Base-by-base conservation (phyloP, 2,329 filamentous ascomycete species). In the Stemphylium beticola region DNA sequence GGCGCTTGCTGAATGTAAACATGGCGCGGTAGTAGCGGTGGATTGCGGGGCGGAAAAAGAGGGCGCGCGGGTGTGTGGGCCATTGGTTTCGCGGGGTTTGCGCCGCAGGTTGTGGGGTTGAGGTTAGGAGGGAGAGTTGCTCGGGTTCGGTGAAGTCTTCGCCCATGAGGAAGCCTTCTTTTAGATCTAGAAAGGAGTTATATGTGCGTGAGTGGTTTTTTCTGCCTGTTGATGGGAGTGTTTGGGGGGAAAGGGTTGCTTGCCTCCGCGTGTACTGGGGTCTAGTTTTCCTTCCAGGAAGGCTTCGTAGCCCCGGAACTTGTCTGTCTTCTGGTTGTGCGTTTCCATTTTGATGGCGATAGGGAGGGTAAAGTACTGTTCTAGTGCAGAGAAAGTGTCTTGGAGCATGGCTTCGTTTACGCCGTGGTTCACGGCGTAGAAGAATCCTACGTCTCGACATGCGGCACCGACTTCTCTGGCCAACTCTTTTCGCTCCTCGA, bases 281-380 rank as follows among this genome's bases (percentile, higher is more conserved):
- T 75, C 72, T 2, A 75, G 55, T 45, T 68, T 74, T 4, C 72
- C 74, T 55, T 75, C 72, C 0, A 74, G 53, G 42, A 74, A 73
- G 0, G 68, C 70, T 57, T 75, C 72, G 34, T 74, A 75, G 10
- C 74, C 74, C 38, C 69, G 64, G 34, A 75, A 73, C 37, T 67
- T 71, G 4, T 67, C 53, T 2, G 66, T 74, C 56, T 74, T 75
- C 36, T 74, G 66, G 7, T 73, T 71, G 33, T 74, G 71, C 4
- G 65, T 65, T 34, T 74, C 67, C 73, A 76, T 75, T 53, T 76
- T 76, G 22, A 69, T 53, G 7, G 73, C 67, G 6, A 46, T 61
- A 2, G 65, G 64, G 9, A 75, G 55, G 4, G 59, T 61, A 53
- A 76, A 75, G 61, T 69, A 76, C 14, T 57, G 56, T 47, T 64